These are phyloP conservation scores for Parafenestella ontariensis DNA, from an alignment of 2,329 filamentous ascomycete species.

Conservation along the genomic window DNA sequence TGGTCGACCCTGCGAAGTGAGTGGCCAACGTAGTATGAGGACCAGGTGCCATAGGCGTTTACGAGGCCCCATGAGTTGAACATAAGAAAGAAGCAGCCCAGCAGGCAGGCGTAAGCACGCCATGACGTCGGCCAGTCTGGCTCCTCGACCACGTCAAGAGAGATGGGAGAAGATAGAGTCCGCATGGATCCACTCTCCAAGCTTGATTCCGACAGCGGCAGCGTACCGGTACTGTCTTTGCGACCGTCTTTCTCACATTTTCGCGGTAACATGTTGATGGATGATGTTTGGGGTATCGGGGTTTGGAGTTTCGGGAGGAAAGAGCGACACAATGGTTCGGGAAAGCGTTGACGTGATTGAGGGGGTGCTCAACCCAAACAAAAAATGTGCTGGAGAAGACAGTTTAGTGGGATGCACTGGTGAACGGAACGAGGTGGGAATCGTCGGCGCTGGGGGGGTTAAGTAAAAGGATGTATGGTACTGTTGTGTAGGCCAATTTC, in stretches of 20 bases:
- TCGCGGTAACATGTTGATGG: constrained; percentile 19
- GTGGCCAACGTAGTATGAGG: constrained; percentile 57
- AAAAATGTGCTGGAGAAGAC: constrained; percentile 22
- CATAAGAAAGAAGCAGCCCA: constrained; percentile 60
- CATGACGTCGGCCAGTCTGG: constrained; percentile 55
- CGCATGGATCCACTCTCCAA: constrained; percentile 33
- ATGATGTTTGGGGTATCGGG: constrained; percentile 12
- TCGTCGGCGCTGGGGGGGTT: constrained; percentile 11
- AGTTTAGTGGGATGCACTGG: constrained; percentile 22
- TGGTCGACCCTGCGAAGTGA: constrained; percentile 52
- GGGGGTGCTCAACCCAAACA: constrained; percentile 26
- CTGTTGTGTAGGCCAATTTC: constrained; percentile 16
- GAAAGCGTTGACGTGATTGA: constrained; percentile 14
- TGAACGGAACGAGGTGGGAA: constrained; percentile 7
- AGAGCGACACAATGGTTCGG: constrained; percentile 8
- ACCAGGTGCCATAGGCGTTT: constrained; percentile 59
- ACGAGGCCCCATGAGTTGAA: constrained; percentile 58
- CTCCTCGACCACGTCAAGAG: constrained; percentile 30
- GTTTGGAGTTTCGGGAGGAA: constrained; percentile 12
- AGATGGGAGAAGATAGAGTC: constrained; percentile 21
- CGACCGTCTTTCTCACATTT: constrained; percentile 27
- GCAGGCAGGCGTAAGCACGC: constrained; percentile 54
- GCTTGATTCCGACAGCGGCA: constrained; percentile 34
- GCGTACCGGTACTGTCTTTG: constrained; percentile 25
- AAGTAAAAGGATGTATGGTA: constrained; percentile 30